phyloP scores from a whole-genome alignment of 2,329 filamentous ascomycete genomes.

The Thielaviopsis populi region DNA sequence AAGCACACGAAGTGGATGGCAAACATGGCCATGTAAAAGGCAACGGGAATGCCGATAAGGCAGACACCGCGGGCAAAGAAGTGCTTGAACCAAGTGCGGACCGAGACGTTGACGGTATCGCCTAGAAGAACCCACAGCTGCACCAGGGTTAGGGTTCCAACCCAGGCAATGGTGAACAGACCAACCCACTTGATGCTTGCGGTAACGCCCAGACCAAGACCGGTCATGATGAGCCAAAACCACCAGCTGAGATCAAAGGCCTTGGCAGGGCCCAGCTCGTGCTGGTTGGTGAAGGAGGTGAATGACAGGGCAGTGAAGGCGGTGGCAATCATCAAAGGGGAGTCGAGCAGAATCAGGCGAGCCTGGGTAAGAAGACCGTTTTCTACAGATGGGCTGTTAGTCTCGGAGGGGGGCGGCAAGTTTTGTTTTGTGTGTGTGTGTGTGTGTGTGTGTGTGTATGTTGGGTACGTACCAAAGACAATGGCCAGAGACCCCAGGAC shows the following conservation, averaged over 20 bases:
- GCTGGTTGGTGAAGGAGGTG: constrained; percentile 88
- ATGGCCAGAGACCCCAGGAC: constrained; percentile 70
- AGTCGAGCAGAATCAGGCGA: constrained; percentile 88
- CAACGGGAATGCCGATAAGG: constrained; percentile 72
- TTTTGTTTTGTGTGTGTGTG: background rate
- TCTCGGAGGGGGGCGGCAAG: background rate
- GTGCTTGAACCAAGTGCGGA: constrained; percentile 83
- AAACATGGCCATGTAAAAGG: constrained; percentile 95
- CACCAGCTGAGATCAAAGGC: constrained; percentile 88
- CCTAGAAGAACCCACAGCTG: constrained; percentile 94
- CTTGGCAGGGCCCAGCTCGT: constrained; percentile 77
- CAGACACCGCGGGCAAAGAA: constrained; percentile 83
- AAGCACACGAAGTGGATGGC: constrained; percentile 91
- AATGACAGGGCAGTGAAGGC: constrained; percentile 83
- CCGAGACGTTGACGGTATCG: constrained; percentile 70
- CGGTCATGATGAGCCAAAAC: constrained; percentile 88
- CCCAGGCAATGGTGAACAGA: constrained; percentile 96
- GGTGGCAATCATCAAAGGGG: constrained; percentile 83
- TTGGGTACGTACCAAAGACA: constrained; percentile 65
- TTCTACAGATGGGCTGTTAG: constrained; percentile 38
- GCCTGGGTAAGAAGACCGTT: constrained; percentile 93
- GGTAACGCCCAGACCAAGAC: constrained; percentile 76
- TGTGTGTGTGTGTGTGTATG: no score
- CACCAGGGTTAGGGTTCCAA: constrained; percentile 74
- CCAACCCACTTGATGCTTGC: constrained; percentile 98